Percentiles rank a stretch among this genome's conserved stretches.
phyloP scores from a whole-genome alignment of 495 filamentous ascomycete species.

The Hyphodiscus hymeniophilus region DNA sequence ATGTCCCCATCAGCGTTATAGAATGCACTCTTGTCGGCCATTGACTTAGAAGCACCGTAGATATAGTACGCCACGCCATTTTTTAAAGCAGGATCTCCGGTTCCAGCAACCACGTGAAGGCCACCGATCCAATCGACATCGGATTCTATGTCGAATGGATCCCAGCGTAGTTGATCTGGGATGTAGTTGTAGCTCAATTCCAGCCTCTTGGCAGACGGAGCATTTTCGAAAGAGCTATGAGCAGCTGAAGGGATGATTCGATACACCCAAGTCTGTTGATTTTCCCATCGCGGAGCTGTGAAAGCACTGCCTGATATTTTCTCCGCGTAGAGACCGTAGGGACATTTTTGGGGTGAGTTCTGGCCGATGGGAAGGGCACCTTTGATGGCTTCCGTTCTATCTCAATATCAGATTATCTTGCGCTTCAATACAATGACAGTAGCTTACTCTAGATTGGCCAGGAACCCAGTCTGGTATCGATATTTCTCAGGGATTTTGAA shows the following conservation, averaged over 20 bases:
- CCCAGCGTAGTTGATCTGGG: conserved; percentile 64
- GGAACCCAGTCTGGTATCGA: no score
- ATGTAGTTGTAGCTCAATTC: conserved; percentile 33
- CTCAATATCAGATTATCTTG: no score
- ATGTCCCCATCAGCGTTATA: conserved; percentile 67
- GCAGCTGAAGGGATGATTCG: conserved; percentile 56
- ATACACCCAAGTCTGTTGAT: conserved; percentile 67
- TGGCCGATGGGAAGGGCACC: conserved; percentile 31
- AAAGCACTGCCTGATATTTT: conserved; percentile 70
- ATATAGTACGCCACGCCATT: conserved; percentile 58
- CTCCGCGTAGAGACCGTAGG: conserved; percentile 62
- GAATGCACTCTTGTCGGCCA: conserved; percentile 53
- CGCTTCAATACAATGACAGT: no score
- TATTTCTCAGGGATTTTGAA: no score
- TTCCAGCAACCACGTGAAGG: conserved; percentile 53
- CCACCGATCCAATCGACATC: conserved; percentile 57
- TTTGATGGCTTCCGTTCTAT: conserved; percentile 28
- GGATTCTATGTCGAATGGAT: conserved; percentile 55
- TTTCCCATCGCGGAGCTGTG: conserved; percentile 58
- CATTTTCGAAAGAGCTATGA: conserved; percentile 41
- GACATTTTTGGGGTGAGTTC: conserved; percentile 65
- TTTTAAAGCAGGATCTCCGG: conserved; percentile 60
- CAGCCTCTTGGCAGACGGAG: conserved; percentile 13
- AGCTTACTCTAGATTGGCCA: no score
- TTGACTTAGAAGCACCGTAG: conserved; percentile 56